Evolutionary conservation across 768 basidiomycete species (phyloP).

Genomic region (Boletus rufocinnamomeus): DNA sequence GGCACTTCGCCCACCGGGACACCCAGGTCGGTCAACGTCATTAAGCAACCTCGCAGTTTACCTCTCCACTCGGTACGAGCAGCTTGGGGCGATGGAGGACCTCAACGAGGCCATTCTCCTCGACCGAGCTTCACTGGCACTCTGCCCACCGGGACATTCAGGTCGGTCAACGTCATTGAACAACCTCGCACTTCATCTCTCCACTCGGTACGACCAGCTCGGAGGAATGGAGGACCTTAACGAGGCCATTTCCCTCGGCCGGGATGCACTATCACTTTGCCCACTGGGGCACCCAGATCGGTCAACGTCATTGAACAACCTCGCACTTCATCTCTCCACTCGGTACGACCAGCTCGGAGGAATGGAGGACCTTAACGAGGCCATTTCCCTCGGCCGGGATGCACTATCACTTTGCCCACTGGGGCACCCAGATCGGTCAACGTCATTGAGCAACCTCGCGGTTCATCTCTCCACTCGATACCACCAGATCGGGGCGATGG

Average conservation of each 20-base stretch:
- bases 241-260: not conserved
- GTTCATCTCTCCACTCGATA: not conserved
- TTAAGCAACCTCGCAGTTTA: not conserved
- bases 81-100: not conserved
- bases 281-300: not conserved
- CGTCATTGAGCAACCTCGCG: not conserved
- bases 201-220: not conserved
- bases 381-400: not conserved
- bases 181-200: not conserved
- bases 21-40: not conserved
- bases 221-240: not conserved
- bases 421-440: not conserved
- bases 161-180: not conserved
- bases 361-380: not conserved
- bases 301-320: not conserved
- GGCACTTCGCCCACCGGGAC: not conserved
- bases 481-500: not conserved
- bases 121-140: not conserved
- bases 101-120: not conserved
- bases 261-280: not conserved
- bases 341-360: not conserved
- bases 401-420: not conserved
- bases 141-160: too few species aligned
- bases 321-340: not conserved
- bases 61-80: not conserved